Percentiles rank a stretch among this genome's conserved stretches.
phyloP scores from a whole-genome alignment of 2,329 filamentous ascomycete genomes.

The Bipolaris oryzae region DNA sequence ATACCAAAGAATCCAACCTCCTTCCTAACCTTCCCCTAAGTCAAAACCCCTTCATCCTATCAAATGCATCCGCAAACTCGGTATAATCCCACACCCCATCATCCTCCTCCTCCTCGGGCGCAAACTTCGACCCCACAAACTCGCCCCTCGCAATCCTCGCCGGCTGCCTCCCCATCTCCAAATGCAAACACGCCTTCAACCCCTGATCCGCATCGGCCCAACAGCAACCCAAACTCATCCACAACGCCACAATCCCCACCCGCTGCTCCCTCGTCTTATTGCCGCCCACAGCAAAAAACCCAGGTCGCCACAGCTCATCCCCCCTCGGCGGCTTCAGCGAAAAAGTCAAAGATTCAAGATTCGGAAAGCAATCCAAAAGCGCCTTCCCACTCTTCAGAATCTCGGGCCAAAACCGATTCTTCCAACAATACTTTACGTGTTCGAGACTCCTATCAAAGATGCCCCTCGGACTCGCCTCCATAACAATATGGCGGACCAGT shows the following conservation, averaged over 20 bases:
- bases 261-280: slow-evolving; percentile 37
- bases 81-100: slow-evolving; percentile 34
- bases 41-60: slow-evolving; percentile 16
- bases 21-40: too few relatives aligned
- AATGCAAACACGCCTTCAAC: slow-evolving; percentile 29
- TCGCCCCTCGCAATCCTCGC: slow-evolving; percentile 18
- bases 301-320: slow-evolving; percentile 28
- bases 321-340: slow-evolving; percentile 28
- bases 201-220: slow-evolving; percentile 28
- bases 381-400: slow-evolving; percentile 24
- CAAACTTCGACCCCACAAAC: slow-evolving; percentile 30
- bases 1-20: too few relatives aligned
- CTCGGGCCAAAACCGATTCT: slow-evolving; percentile 36
- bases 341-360: slow-evolving; percentile 32
- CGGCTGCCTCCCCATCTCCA: slow-evolving; percentile 31
- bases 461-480: slow-evolving; percentile 29
- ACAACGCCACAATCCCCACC: slow-evolving; percentile 32
- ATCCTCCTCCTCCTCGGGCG: slow-evolving; percentile 26
- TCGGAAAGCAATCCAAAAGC: slow-evolving; percentile 31
- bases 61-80: slow-evolving; percentile 35
- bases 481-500: slow-evolving; percentile 28
- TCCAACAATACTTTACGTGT: slow-evolving; percentile 37
- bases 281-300: slow-evolving; percentile 31
- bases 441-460: slow-evolving; percentile 32
- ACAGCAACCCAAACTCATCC: slow-evolving; percentile 32